Base-by-base conservation (phyloP, 257 asterid species). In the Datura wrightii region DNA sequence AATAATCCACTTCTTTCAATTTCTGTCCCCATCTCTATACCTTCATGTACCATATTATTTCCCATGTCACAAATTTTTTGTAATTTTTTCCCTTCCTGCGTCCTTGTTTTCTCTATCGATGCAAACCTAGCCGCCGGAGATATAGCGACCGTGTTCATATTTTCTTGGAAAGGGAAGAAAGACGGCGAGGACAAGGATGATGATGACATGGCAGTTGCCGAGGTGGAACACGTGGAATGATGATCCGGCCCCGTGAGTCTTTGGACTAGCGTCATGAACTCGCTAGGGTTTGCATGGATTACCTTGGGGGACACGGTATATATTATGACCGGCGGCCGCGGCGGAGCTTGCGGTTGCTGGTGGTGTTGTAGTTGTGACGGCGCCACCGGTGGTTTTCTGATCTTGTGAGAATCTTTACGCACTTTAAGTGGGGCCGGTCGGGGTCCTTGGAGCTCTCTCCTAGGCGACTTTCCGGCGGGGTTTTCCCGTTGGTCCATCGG, bases 241-340 rank as follows among this genome's bases (percentile, higher is more conserved):
- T n/a, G 62, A 85, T 80, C 90, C 0, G 94, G 89, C 15, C 99
- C 98, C 56, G 99, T 96, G 85, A 96, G 86, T 3, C 98, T 96
- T 79, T 94, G 98, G 10, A 96, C 99, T 16, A 96, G 79, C 44
- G 97, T 90, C 99, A 93, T 96, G 96, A 96, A 96, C 90, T 96
- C 99, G n/a, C 89, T 94, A 85, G 99, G 98, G 92, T 94, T 91
- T 87, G 98, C 95, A 87, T 96, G 97, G 85, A 96, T 94, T 53
- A 94, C 90, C 85, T 94, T 96, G 6, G 99, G 99, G 14, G 99
- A 94, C 70, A 96, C 97, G 0, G 98, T 93, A 94, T 96, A 96
- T 53, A 96, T 96, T 18, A 96, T 96, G 6, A 96, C 93, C 46
- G 98, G 98, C 19, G 95, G 97, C 60, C 93, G 93, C 1, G 98